Evolutionary conservation across 805 yeast genomes (phyloP).

Genomic region (Candida yuanshanica): DNA sequence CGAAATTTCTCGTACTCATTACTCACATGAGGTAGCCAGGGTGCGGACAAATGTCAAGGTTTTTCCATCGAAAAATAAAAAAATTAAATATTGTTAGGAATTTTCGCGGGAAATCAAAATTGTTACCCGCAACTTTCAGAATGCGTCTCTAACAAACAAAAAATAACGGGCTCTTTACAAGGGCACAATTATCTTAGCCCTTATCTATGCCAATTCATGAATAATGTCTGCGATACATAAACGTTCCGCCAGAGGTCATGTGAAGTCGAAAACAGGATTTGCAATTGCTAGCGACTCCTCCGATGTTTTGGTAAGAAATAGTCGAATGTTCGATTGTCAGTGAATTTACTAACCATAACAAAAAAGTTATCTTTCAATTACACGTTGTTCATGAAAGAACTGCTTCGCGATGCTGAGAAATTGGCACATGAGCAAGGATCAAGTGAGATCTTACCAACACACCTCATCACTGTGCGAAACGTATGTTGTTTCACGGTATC

Average conservation of each 20-base stretch:
- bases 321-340: no score
- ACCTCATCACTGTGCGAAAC: slow-evolving; percentile 32
- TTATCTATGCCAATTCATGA: background rate
- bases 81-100: no score
- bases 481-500: background rate
- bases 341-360: slow-evolving; percentile 3
- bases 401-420: slow-evolving; percentile 33
- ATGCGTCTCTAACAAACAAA: no score
- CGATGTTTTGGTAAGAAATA: slow-evolving; percentile 36
- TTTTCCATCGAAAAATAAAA: no score
- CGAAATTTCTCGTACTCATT: no score
- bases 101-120: no score
- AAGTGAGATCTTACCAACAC: slow-evolving; percentile 36
- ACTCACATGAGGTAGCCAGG: no score
- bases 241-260: slow-evolving; percentile 15
- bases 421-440: slow-evolving; percentile 36
- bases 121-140: no score
- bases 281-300: slow-evolving; percentile 32
- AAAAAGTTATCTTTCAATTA: slow-evolving; percentile 38
- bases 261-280: slow-evolving; percentile 20
- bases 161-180: no score
- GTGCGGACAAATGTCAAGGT: no score
- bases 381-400: slow-evolving; percentile 37
- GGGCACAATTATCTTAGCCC: background rate
- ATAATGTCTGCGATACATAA: background rate